Evolutionary conservation across 192 early-diverging fungal species (phyloP).

Genomic region (Mortierella alpina): DNA sequence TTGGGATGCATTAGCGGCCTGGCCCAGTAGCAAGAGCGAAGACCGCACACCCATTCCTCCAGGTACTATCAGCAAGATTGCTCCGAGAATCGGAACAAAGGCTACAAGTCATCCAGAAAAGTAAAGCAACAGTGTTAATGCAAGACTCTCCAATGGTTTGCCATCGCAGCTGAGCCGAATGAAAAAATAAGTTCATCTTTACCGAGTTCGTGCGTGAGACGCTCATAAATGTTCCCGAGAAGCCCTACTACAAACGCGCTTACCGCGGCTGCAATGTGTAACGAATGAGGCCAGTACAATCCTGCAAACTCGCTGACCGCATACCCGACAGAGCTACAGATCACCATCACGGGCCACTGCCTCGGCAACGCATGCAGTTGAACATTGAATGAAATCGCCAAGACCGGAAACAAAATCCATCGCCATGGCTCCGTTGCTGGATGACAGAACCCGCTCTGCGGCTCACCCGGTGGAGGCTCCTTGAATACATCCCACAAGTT

Average conservation of each 20-base stretch:
- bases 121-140: neutral
- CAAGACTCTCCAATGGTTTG: neutral
- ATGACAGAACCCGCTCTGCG: constrained; percentile 49
- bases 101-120: constrained; percentile 9
- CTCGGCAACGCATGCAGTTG: constrained; percentile 32
- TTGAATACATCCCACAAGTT: constrained; percentile 52
- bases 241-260: constrained; percentile 57
- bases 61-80: constrained; percentile 55
- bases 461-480: constrained; percentile 40
- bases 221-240: constrained; percentile 54
- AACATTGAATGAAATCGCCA: constrained; percentile 48
- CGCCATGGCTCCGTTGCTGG: constrained; percentile 48
- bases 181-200: constrained; percentile 1
- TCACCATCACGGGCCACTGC: constrained; percentile 55
- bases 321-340: constrained; percentile 52
- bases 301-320: constrained; percentile 43
- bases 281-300: constrained; percentile 30
- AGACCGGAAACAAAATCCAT: constrained; percentile 44
- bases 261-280: constrained; percentile 52
- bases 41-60: constrained; percentile 57
- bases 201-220: constrained; percentile 56
- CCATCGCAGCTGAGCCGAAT: neutral
- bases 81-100: constrained; percentile 55
- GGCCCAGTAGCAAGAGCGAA: constrained; percentile 35
- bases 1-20: constrained; percentile 36